phyloP scores from a whole-genome alignment of 345 rosid species.

The Lumnitzera littorea region DNA sequence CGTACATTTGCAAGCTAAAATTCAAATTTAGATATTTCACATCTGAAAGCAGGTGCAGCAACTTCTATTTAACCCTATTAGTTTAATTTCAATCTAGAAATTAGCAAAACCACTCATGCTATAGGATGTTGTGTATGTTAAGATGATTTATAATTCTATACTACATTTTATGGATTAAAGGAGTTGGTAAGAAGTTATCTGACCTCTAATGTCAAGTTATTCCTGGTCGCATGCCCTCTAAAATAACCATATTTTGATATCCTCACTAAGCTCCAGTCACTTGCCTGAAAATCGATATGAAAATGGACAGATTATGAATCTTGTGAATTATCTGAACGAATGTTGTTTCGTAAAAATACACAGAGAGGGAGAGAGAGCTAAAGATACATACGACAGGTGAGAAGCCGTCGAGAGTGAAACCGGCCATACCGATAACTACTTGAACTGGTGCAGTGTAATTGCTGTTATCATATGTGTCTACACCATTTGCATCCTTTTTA shows the following conservation, averaged over 20 bases:
- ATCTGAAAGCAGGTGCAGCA: too few species aligned
- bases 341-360: neutral
- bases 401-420: slow-evolving; percentile 42
- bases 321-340: neutral
- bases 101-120: too few species aligned
- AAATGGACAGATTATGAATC: too few species aligned
- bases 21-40: too few species aligned
- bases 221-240: slow-evolving; percentile 38
- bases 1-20: too few species aligned
- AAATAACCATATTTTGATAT: slow-evolving; percentile 37
- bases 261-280: slow-evolving; percentile 47
- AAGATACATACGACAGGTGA: slow-evolving; percentile 18
- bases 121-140: too few species aligned
- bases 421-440: slow-evolving; percentile 63
- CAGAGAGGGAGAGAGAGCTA: neutral
- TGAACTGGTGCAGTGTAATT: slow-evolving; percentile 58
- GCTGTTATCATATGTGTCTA: slow-evolving; percentile 44
- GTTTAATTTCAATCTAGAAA: too few species aligned
- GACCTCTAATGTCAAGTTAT: slow-evolving; percentile 42
- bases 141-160: too few species aligned
- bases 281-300: slow-evolving; percentile 14
- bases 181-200: neutral
- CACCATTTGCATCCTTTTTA: slow-evolving; percentile 28
- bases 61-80: too few species aligned
- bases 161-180: neutral